Percentiles rank a stretch among this genome's conserved stretches.
Conservation (phyloP, 768 basidiomycete species). For the Suillus cothurnatus region DNA sequence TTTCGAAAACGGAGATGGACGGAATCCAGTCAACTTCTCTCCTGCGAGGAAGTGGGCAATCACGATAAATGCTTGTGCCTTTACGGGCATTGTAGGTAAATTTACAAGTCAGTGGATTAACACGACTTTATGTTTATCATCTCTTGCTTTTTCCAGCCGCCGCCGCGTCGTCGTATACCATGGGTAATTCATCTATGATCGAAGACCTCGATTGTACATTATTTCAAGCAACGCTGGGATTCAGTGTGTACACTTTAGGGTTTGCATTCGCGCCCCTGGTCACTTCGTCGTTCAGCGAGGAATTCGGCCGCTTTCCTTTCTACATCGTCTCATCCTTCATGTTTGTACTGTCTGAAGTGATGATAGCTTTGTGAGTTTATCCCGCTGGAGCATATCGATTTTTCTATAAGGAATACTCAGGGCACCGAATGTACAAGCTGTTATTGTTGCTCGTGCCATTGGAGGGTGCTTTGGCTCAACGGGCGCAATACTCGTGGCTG, state of each 20-base stretch:
- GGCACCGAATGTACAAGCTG: slow-evolving; percentile 54
- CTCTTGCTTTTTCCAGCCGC: slow-evolving; percentile 40
- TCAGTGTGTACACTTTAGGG: slow-evolving; percentile 58
- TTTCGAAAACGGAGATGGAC: slow-evolving; percentile 38
- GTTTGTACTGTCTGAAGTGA: slow-evolving; percentile 54
- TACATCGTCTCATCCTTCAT: slow-evolving; percentile 54
- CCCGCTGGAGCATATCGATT: background rate
- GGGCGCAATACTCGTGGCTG: slow-evolving; percentile 72
- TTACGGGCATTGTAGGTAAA: slow-evolving; percentile 36
- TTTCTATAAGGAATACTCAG: slow-evolving; percentile 20
- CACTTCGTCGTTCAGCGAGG: slow-evolving; percentile 71
- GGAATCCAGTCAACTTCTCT: slow-evolving; percentile 44
- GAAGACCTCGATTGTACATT: slow-evolving; percentile 44
- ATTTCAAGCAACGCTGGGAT: slow-evolving; percentile 49
- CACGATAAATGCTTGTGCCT: slow-evolving; percentile 36
- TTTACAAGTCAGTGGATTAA: background rate
- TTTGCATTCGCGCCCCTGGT: slow-evolving; percentile 66
- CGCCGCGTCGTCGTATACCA: slow-evolving; percentile 51
- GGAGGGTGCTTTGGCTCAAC: slow-evolving; percentile 71
- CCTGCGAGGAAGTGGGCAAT: slow-evolving; percentile 44
- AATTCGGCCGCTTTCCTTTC: slow-evolving; percentile 65
- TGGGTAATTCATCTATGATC: slow-evolving; percentile 62
- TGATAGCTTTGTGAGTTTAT: slow-evolving; percentile 31
- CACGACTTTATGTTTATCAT: background rate
- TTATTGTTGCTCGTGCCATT: slow-evolving; percentile 67